These are phyloP conservation scores for Neoboletus brunneissimus DNA, from an alignment of 768 basidiomycete species.

Conservation along the genomic window DNA sequence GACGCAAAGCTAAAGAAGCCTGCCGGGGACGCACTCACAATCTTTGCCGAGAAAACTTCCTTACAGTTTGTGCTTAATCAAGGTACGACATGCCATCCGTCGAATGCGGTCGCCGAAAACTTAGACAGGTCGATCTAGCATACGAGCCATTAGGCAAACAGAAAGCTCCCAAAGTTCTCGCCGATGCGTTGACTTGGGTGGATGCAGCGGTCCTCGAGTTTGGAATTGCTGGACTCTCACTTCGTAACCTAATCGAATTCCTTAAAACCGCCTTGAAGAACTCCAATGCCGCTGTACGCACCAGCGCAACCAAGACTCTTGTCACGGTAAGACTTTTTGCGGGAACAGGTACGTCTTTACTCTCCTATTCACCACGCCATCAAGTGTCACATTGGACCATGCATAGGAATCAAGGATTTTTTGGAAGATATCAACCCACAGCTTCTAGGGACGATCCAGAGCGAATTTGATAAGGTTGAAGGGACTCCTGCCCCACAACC, in stretches of 20 bases:
- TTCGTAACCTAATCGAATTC: slow-evolving; percentile 86
- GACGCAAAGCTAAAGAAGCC: slow-evolving; percentile 97
- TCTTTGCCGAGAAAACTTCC: slow-evolving; percentile 89
- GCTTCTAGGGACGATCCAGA: slow-evolving; percentile 81
- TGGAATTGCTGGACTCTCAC: slow-evolving; percentile 81
- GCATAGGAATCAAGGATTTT: slow-evolving; percentile 82
- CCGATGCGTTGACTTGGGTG: slow-evolving; percentile 88
- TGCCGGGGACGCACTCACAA: slow-evolving; percentile 79
- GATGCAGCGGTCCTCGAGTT: slow-evolving; percentile 86
- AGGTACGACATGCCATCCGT: slow-evolving; percentile 48
- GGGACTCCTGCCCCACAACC: slow-evolving; percentile 76
- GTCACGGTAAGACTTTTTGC: slow-evolving; percentile 92
- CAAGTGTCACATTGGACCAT: slow-evolving; percentile 11
- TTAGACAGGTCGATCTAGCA: slow-evolving; percentile 43
- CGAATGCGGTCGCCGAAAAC: slow-evolving; percentile 9
- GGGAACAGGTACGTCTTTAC: slow-evolving; percentile 63
- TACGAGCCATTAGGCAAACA: slow-evolving; percentile 93
- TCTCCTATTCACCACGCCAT: not conserved
- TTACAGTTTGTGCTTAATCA: slow-evolving; percentile 92
- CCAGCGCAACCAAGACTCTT: slow-evolving; percentile 88
- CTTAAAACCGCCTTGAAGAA: slow-evolving; percentile 84
- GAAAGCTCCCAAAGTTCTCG: slow-evolving; percentile 95
- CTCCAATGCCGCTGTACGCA: slow-evolving; percentile 91
- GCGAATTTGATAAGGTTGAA: slow-evolving; percentile 92
- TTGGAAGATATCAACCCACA: slow-evolving; percentile 94